Conservation (phyloP, 164 flowering plant genomes). For the Vitis amurensis region DNA sequence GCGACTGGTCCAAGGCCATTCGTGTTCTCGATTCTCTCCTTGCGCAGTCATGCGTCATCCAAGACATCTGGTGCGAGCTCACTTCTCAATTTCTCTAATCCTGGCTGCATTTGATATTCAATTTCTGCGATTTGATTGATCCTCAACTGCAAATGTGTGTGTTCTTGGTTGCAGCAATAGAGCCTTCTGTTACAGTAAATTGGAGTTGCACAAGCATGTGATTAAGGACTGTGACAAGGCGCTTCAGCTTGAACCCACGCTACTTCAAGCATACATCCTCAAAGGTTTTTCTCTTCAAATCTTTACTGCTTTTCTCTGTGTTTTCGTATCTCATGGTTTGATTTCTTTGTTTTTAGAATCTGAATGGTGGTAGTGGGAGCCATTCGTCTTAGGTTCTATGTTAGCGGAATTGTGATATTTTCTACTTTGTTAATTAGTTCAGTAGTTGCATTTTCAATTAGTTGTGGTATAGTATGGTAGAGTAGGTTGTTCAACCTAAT, state of each 20-base stretch:
- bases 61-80: conserved; percentile 76
- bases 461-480: no score
- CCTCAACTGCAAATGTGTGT: not conserved
- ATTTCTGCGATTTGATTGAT: not conserved
- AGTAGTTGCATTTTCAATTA: no score
- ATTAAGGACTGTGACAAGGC: conserved; percentile 92
- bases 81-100: not conserved
- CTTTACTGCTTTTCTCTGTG: not conserved
- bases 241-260: conserved; percentile 68
- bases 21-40: conserved; percentile 90
- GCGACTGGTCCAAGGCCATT: conserved; percentile 96
- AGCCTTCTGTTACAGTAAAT: conserved; percentile 93
- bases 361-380: not conserved
- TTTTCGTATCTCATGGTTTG: not conserved
- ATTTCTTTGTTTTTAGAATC: not conserved
- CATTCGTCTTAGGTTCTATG: no score
- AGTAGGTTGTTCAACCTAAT: no score
- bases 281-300: conserved; percentile 54
- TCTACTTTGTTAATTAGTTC: no score
- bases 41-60: conserved; percentile 59
- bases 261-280: conserved; percentile 81
- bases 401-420: no score
- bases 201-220: conserved; percentile 93
- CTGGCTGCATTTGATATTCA: not conserved
- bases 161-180: conserved; percentile 64